Evolutionary conservation across 2,329 filamentous ascomycete genomes (phyloP), one percentile per base, ranked within the genome.

Genomic region (Colletotrichum sidae): DNA sequence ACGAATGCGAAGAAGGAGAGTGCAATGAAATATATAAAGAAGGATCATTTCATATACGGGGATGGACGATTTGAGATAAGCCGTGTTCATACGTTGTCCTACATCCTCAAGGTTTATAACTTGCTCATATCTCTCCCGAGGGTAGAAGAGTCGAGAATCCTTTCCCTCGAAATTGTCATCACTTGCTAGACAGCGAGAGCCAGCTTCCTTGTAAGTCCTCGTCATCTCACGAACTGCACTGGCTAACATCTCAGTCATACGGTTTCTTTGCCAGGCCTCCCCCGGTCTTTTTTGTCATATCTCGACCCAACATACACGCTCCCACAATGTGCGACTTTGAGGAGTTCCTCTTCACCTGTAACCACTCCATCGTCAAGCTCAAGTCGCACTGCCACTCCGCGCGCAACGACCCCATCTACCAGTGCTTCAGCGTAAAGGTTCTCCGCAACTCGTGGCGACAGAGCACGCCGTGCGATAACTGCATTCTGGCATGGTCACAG

Each of bases 331-430:
- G 90, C 70, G 86, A 90, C 73, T 93, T 81, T 76, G 90, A 94
- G 74, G 86, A 89, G 68, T 90, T 91, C 70, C 75, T 86, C 65
- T 93, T 90, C 74, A 77, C 75, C 55, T 94, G 91, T 79, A 82
- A 82, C 37, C 90, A 93, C 77, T 83, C 81, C 6, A 78, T 80
- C 13, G 77, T 84, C 34, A 85, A 88, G 17, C 80, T 92, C 37
- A 88, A 89, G 72, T 88, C 87, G 33, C 86, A 92, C 76, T 94
- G 92, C 76, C 92, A 94, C 77, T 89, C 88, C 69, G 90, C 91
- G 6, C 88, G 92, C 64, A 92, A 92, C 73, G 88, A 93, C 70
- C 87, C 87, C 1, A 83, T 85, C 67, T 90, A 94, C 74, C 83
- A 88, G 70, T 94, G 92, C 76, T 86, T 86, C 69, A 84, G 88